phyloP scores from a whole-genome alignment of 140 eudicot genomes.

The Erigeron philadelphicus region DNA sequence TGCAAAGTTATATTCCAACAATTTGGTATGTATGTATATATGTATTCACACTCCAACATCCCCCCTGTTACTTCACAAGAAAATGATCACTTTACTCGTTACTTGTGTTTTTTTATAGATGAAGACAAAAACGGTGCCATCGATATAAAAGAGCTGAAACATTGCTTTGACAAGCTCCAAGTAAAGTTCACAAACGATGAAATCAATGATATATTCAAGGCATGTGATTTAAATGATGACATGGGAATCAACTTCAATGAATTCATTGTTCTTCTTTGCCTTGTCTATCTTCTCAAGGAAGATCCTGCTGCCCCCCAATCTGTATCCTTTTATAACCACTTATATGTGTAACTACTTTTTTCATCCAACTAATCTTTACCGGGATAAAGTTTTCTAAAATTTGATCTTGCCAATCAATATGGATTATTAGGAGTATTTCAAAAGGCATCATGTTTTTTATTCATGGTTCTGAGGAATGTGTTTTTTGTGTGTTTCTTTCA shows the following conservation, averaged over 20 bases:
- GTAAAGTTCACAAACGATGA: constrained; percentile 65
- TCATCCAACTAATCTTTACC: too few relatives aligned
- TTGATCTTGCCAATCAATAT: too few relatives aligned
- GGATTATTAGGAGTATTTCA: too few relatives aligned
- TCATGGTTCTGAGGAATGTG: background rate
- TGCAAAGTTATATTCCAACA: constrained; percentile 69
- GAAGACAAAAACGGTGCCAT: constrained; percentile 74
- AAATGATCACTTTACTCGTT: background rate
- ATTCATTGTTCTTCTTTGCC: constrained; percentile 87
- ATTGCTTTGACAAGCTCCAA: constrained; percentile 61
- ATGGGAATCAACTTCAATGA: constrained; percentile 74
- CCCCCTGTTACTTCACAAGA: background rate
- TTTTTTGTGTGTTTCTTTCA: background rate
- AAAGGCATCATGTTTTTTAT: too few relatives aligned
- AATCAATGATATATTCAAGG: constrained; percentile 55
- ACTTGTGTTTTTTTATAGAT: constrained; percentile 24
- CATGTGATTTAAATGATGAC: constrained; percentile 71
- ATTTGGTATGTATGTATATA: constrained; percentile 60
- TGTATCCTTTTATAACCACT: constrained; percentile 46
- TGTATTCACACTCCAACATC: background rate
- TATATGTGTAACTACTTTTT: too few relatives aligned
- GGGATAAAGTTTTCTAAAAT: too few relatives aligned
- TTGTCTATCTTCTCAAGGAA: constrained; percentile 77
- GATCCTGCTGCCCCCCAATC: constrained; percentile 33
- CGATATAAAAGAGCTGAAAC: constrained; percentile 75